Evolutionary conservation across 192 early-diverging fungal genomes (phyloP).

Genomic region (Coemansia sp.): DNA sequence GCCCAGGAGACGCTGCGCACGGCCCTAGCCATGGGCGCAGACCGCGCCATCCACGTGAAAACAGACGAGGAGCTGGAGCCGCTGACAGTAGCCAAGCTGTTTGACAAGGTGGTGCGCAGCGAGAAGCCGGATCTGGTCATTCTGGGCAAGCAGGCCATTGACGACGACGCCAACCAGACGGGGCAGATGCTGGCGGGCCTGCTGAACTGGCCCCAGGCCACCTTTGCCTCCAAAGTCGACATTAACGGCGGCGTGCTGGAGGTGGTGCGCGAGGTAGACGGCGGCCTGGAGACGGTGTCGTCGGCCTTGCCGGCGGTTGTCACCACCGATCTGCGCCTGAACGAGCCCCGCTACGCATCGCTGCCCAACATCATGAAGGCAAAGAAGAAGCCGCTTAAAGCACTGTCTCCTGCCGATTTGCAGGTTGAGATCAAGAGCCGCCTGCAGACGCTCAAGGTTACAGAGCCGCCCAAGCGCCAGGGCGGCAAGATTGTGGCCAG

Average conservation of each 20-base stretch:
- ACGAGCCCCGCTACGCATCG: conserved; percentile 94
- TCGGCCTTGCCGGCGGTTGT: conserved; percentile 86
- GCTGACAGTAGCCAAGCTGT: conserved; percentile 84
- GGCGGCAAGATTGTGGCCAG: conserved; percentile 87
- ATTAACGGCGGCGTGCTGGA: conserved; percentile 64
- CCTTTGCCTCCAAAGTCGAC: conserved; percentile 96
- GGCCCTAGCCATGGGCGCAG: conserved; percentile 97
- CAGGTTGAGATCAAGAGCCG: conserved; percentile 82
- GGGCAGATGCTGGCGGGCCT: conserved; percentile 98
- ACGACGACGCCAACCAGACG: conserved; percentile 96
- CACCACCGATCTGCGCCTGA: conserved; percentile 93
- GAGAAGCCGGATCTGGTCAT: conserved; percentile 93
- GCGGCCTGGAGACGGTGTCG: conserved; percentile 89
- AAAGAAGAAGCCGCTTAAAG: conserved; percentile 94
- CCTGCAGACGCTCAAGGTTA: conserved; percentile 83
- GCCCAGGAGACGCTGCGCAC: conserved; percentile 89
- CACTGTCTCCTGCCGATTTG: conserved; percentile 72
- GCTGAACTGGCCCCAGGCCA: conserved; percentile 91
- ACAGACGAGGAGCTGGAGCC: conserved; percentile 80
- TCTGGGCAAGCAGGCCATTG: conserved; percentile 98
- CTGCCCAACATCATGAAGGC: conserved; percentile 97
- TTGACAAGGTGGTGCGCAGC: conserved; percentile 83
- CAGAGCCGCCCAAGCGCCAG: conserved; percentile 88
- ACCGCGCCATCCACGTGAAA: conserved; percentile 91
- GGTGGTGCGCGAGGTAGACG: conserved; percentile 96